phyloP scores from a whole-genome alignment of 805 yeast genomes.

The Pichia eremophila region DNA sequence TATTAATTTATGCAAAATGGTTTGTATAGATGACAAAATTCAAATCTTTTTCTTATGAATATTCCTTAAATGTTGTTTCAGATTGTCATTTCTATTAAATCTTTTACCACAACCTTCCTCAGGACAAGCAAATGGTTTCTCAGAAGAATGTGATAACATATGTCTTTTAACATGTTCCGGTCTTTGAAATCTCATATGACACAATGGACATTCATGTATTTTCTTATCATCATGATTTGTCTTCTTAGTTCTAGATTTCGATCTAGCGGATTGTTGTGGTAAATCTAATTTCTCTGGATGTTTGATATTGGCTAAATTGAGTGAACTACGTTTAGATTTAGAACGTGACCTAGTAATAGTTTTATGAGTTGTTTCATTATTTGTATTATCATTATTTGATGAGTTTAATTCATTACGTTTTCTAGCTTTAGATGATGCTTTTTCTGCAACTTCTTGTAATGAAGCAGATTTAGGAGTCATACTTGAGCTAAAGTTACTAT shows the following conservation, averaged over 20 bases:
- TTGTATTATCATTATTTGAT: background rate
- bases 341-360: conserved; percentile 5
- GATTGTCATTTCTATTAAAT: conserved; percentile 50
- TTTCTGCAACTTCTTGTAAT: conserved; percentile 5
- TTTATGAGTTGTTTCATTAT: background rate
- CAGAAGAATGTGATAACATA: conserved; percentile 48
- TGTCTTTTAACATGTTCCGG: conserved; percentile 67
- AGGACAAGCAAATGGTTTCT: conserved; percentile 48
- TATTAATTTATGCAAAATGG: too few relatives aligned
- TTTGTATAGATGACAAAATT: background rate
- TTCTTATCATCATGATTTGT: conserved; percentile 37
- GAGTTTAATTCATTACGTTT: background rate
- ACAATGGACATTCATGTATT: conserved; percentile 54
- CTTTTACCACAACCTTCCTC: conserved; percentile 43
- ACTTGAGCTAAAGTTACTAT: background rate
- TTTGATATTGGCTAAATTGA: conserved; percentile 11
- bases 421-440: background rate
- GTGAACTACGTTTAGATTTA: conserved; percentile 3
- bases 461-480: background rate
- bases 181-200: conserved; percentile 53
- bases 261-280: conserved; percentile 27
- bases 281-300: conserved; percentile 24
- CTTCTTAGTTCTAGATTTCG: conserved; percentile 25
- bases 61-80: conserved; percentile 54
- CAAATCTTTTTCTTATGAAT: conserved; percentile 32